phyloP scores from a whole-genome alignment of 495 filamentous ascomycete species.

The Neurospora sp. region DNA sequence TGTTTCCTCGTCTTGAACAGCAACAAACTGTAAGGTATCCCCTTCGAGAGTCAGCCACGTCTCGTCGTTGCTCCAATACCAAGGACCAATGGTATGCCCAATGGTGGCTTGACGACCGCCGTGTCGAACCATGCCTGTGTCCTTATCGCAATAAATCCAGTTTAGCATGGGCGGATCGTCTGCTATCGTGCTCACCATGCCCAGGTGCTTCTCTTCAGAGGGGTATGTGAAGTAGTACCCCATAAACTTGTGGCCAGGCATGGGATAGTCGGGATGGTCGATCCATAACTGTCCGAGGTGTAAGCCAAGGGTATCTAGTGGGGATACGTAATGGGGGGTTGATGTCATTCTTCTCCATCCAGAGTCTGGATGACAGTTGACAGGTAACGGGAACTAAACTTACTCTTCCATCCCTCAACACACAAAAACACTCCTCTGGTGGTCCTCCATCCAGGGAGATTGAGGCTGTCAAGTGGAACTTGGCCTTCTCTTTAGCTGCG shows the following conservation, averaged over 20 bases:
- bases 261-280: slow-evolving; percentile 33
- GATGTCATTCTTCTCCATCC: slow-evolving; percentile 1
- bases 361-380: not conserved
- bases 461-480: slow-evolving; percentile 37
- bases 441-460: slow-evolving; percentile 30
- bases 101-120: slow-evolving; percentile 37
- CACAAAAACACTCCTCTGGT: slow-evolving; percentile 26
- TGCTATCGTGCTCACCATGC: slow-evolving; percentile 46
- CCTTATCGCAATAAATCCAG: slow-evolving; percentile 54
- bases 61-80: slow-evolving; percentile 48
- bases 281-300: slow-evolving; percentile 28
- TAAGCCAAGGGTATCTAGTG: not conserved
- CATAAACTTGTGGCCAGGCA: slow-evolving; percentile 43
- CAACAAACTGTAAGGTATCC: slow-evolving; percentile 27
- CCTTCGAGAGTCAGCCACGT: slow-evolving; percentile 42
- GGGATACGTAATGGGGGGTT: slow-evolving; percentile 1
- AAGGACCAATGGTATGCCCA: slow-evolving; percentile 44
- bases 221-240: slow-evolving; percentile 54
- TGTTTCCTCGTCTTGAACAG: slow-evolving; percentile 30
- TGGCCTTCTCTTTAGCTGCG: slow-evolving; percentile 41
- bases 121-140: slow-evolving; percentile 44
- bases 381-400: slow-evolving; percentile 2
- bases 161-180: slow-evolving; percentile 53
- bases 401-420: slow-evolving; percentile 38
- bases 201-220: slow-evolving; percentile 41